These are phyloP conservation scores for Ettlia oleoabundans DNA, from an alignment of 139 green algal genomes.

Conservation along the genomic window DNA sequence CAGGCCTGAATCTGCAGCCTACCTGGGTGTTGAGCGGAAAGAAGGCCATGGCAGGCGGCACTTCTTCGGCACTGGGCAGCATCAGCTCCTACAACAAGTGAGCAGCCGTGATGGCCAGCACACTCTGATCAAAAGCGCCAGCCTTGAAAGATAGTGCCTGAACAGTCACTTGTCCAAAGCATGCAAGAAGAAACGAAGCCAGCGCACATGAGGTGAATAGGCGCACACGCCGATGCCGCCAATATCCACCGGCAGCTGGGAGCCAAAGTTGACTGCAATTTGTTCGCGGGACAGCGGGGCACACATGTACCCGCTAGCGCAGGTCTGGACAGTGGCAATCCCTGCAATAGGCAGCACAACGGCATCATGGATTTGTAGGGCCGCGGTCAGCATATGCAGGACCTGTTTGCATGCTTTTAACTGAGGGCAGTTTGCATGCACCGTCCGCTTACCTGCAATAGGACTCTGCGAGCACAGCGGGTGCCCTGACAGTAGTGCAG, in stretches of 20 bases:
- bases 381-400: background rate
- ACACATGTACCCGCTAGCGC: background rate
- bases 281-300: constrained; percentile 24
- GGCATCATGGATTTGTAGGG: background rate
- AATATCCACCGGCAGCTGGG: background rate
- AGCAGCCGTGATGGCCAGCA: no score
- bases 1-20: background rate
- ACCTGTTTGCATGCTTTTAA: background rate
- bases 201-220: background rate
- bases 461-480: constrained; percentile 19
- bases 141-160: background rate
- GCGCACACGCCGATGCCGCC: constrained; percentile 3
- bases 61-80: background rate
- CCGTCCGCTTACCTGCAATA: background rate
- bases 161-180: background rate
- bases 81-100: constrained; percentile 4
- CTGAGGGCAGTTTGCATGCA: background rate
- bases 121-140: no score
- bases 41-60: constrained; percentile 34
- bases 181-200: no score
- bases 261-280: constrained; percentile 15
- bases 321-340: constrained; percentile 3
- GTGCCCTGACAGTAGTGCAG: constrained; percentile 13
- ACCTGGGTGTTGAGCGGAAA: constrained; percentile 35
- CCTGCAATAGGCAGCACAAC: background rate